These are phyloP conservation scores for Yamadazyma pseudoaaseri DNA, from an alignment of 1,139 yeast species.

Conservation along the genomic window DNA sequence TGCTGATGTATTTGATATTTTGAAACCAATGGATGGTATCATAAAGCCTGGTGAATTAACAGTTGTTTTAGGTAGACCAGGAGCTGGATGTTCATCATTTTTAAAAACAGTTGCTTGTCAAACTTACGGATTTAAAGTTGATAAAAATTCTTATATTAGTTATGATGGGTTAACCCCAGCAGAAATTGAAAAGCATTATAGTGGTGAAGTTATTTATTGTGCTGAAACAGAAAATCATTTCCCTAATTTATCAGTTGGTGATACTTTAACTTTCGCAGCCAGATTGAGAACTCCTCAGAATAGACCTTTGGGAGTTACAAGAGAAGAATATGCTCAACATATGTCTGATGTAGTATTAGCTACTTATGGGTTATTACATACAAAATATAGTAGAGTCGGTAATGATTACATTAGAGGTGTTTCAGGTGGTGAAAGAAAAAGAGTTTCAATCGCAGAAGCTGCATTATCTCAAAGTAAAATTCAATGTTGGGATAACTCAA, in stretches of 20 bases:
- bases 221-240: conserved; percentile 55
- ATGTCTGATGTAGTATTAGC: conserved; percentile 45
- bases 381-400: conserved; percentile 37
- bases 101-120: conserved; percentile 66
- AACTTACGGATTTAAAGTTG: conserved; percentile 68
- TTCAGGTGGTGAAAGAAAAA: conserved; percentile 47
- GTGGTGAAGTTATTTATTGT: conserved; percentile 49
- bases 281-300: conserved; percentile 42
- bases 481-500: conserved; percentile 76
- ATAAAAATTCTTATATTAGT: conserved; percentile 40
- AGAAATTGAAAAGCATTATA: conserved; percentile 25
- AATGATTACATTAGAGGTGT: conserved; percentile 41
- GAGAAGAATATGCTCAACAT: conserved; percentile 42
- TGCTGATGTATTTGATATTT: conserved; percentile 25
- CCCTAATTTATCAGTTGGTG: conserved; percentile 52
- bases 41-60: conserved; percentile 64
- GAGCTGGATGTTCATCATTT: conserved; percentile 80
- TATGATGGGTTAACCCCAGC: conserved; percentile 30
- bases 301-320: conserved; percentile 38
- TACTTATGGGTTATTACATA: conserved; percentile 38
- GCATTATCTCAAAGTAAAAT: conserved; percentile 40
- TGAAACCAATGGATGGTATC: conserved; percentile 33
- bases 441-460: conserved; percentile 47
- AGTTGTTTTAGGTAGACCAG: conserved; percentile 79
- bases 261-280: conserved; percentile 47